phyloP scores from a whole-genome alignment of 371 early-diverging fungal genomes.

The Mucor irregularis region DNA sequence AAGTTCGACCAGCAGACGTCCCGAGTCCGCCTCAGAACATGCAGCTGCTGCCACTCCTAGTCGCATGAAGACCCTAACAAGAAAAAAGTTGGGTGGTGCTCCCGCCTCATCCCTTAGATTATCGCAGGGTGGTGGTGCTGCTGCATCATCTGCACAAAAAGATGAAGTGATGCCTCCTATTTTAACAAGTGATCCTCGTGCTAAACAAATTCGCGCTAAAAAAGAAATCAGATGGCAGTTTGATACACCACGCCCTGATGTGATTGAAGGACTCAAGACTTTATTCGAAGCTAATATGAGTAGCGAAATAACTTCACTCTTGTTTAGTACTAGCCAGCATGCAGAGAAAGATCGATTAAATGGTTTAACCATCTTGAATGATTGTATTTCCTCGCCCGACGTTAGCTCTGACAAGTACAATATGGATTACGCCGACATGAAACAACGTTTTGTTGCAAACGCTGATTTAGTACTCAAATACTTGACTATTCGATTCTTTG shows the following conservation, averaged over 20 bases:
- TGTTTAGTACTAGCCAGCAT: constrained; percentile 84
- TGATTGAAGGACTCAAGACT: constrained; percentile 61
- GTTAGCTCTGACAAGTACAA: constrained; percentile 44
- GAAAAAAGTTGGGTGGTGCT: constrained; percentile 21
- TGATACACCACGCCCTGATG: constrained; percentile 74
- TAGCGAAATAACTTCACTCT: constrained; percentile 49
- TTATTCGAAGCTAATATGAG: constrained; percentile 65
- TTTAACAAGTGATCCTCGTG: constrained; percentile 61
- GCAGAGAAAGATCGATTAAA: constrained; percentile 75
- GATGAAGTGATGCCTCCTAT: constrained; percentile 48
- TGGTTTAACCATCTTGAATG: constrained; percentile 70
- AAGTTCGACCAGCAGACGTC: constrained; percentile 7
- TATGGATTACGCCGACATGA: constrained; percentile 52
- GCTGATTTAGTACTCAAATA: constrained; percentile 84
- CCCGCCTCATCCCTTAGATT: constrained; percentile 19
- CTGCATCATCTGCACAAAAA: constrained; percentile 12
- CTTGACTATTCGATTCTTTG: constrained; percentile 82
- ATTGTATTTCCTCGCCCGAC: constrained; percentile 53
- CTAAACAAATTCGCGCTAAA: constrained; percentile 70
- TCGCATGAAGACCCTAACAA: constrained; percentile 17
- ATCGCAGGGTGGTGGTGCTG: constrained; percentile 14
- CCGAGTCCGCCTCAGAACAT: constrained; percentile 12
- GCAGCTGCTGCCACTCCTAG: constrained; percentile 14
- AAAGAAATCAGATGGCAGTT: constrained; percentile 80
- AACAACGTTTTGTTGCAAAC: constrained; percentile 60